phyloP scores from a whole-genome alignment of 169 alveolate species.

The Eimeria acervulina region DNA sequence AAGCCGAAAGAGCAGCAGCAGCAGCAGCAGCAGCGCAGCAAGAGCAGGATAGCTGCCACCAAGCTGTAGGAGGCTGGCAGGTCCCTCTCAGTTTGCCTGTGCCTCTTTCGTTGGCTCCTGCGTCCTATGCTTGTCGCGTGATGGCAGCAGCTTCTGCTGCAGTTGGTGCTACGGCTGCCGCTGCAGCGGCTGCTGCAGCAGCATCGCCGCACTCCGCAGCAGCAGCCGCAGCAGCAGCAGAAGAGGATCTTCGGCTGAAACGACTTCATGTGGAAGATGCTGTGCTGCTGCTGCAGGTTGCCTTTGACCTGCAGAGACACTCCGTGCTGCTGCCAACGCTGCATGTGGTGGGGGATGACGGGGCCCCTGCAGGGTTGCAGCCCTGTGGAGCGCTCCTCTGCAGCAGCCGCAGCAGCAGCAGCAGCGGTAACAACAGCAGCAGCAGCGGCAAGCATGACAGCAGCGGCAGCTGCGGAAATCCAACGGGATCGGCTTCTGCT shows the following conservation, averaged over 20 bases:
- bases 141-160: constrained; percentile 42
- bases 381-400: constrained; percentile 67
- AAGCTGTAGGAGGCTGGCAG: constrained; percentile 57
- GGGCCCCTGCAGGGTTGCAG: constrained; percentile 16
- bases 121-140: neutral
- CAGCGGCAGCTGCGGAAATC: neutral
- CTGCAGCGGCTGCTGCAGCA: constrained; percentile 21
- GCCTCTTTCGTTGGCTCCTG: constrained; percentile 49
- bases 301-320: constrained; percentile 36
- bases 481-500: neutral
- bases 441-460: too few species aligned
- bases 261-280: neutral
- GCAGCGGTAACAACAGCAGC: constrained; percentile 16
- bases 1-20: neutral
- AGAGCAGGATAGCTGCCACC: neutral
- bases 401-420: constrained; percentile 11
- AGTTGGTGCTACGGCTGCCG: neutral
- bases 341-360: constrained; percentile 7
- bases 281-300: constrained; percentile 43
- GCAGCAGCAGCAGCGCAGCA: neutral
- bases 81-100: constrained; percentile 32
- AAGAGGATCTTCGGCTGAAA: neutral
- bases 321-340: constrained; percentile 67
- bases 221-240: constrained; percentile 31
- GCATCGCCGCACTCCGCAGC: neutral